Percentiles rank a stretch among this genome's conserved stretches.
These are phyloP conservation scores for Haplosporangium sp. DNA, from an alignment of 371 early-diverging fungal species.

Conservation along the genomic window DNA sequence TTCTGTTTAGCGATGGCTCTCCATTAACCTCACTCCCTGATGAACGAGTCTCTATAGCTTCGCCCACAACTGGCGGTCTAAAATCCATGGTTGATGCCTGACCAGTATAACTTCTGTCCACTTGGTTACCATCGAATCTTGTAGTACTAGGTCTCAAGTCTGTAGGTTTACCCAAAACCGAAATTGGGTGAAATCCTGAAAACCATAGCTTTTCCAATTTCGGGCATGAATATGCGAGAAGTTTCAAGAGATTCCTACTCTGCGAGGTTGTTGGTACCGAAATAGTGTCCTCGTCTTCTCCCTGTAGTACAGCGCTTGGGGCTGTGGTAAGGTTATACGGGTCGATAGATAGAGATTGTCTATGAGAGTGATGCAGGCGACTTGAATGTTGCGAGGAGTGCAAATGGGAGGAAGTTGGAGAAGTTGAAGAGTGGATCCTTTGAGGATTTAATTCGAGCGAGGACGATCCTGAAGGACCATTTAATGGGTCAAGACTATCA, in stretches of 20 bases:
- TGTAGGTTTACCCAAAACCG: conserved; percentile 39
- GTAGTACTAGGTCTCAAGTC: conserved; percentile 32
- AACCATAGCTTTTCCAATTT: conserved; percentile 39
- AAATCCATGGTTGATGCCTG: neutral
- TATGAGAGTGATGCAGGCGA: conserved; percentile 11
- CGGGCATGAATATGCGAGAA: conserved; percentile 33
- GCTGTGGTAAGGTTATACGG: conserved; percentile 16
- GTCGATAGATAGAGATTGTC: conserved; percentile 16
- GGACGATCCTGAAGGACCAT: neutral
- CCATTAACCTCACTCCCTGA: neutral
- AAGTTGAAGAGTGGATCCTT: conserved; percentile 6
- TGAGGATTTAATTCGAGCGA: neutral
- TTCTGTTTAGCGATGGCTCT: conserved; percentile 1
- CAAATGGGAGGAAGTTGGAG: conserved; percentile 1
- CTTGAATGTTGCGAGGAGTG: neutral
- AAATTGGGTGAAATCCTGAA: conserved; percentile 47
- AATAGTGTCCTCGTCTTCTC: conserved; percentile 32
- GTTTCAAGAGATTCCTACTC: conserved; percentile 20
- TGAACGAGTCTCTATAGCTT: neutral
- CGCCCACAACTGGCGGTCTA: conserved; percentile 5
- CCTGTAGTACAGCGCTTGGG: conserved; percentile 23
- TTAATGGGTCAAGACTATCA: conserved; percentile 25
- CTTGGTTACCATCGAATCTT: conserved; percentile 7
- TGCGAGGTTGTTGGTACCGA: conserved; percentile 20
- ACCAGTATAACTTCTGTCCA: neutral